Conservation (phyloP, 2,329 filamentous ascomycete genomes). For the Botrytis hyacinthi region DNA sequence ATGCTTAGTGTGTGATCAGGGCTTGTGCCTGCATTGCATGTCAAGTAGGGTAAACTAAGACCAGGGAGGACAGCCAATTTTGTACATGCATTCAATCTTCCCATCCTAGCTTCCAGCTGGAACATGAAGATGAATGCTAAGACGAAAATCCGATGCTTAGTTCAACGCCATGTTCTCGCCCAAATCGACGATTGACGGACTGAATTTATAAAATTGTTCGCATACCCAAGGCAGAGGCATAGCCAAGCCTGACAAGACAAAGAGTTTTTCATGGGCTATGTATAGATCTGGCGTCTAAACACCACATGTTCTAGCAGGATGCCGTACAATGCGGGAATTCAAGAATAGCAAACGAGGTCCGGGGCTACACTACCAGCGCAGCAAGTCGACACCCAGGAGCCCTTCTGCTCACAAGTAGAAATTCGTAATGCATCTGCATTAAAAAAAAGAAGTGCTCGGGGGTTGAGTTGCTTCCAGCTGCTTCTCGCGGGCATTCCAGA, state of each 20-base stretch:
- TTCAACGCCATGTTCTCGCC: neutral
- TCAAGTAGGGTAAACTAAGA: neutral
- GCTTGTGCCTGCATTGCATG: slow-evolving; percentile 10
- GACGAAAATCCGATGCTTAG: neutral
- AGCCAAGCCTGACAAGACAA: neutral
- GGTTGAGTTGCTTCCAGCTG: neutral
- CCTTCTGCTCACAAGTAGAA: neutral
- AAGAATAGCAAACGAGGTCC: slow-evolving; percentile 1
- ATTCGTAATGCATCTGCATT: neutral
- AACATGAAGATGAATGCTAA: neutral
- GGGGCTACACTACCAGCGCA: neutral
- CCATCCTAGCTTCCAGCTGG: neutral
- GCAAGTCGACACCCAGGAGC: neutral
- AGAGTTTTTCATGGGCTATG: neutral
- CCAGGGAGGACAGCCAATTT: neutral
- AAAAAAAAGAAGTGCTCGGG: neutral
- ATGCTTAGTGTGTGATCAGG: neutral
- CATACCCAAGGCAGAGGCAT: neutral
- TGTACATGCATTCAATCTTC: neutral
- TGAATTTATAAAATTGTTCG: neutral
- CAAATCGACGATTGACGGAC: neutral
- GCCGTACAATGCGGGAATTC: neutral
- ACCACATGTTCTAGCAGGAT: neutral
- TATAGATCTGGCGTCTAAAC: neutral
- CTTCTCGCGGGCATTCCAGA: slow-evolving; percentile 2